Evolutionary conservation across 2,329 filamentous ascomycete species (phyloP), one percentile per base, ranked within the genome.

Genomic region (Westerdykella aurantiaca): DNA sequence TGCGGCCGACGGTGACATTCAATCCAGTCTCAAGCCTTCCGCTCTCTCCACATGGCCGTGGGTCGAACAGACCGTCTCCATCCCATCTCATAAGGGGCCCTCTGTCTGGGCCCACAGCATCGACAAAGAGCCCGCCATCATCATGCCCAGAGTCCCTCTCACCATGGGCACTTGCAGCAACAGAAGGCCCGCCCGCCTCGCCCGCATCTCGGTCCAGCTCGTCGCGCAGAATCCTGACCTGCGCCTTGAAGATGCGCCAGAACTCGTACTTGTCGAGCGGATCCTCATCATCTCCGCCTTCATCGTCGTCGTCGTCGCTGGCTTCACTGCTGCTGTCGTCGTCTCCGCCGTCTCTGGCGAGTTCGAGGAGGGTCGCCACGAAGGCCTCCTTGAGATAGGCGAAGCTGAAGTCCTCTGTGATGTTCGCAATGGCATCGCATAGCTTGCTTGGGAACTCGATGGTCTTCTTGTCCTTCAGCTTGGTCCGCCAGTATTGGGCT

Each of bases 301-400:
- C 50, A 13, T 45, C 50, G 14, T 47, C 48, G 7, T 52, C 46
- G n/a, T 52, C 50, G 10, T 21, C 18, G 18, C 18, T 21, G 18
- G 18, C 18, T 21, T 49, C 51, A 18, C 44, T 45, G 18, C 18
- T 6, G 6, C 18, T 21, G 4, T 21, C 18, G 17, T 52, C 48
- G 14, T 52, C 52, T 35, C 45, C 50, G 31, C 49, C 41, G 25
- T 48, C 52, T 31, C 61, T 52, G 0, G 80, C 82, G 45, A 85
- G 77, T 2, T 77, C 74, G 21, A 85, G 67, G 42, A 85, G 58
- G 2, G 78, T 74, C 1, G 80, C 80, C 0, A 85, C 79, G 57
- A 85, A 85, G 0, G 79, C 81, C 60, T 85, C 82, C 57, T 86
- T 81, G 63, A 85, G 76, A 56, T 85, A 85, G 0, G 82, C 82